A percentile compares a stretch with the other conserved stretches of the same genome.
Conservation (phyloP, 2,329 filamentous ascomycete genomes). For the Ophiognomonia clavigignenti-juglandacearum region DNA sequence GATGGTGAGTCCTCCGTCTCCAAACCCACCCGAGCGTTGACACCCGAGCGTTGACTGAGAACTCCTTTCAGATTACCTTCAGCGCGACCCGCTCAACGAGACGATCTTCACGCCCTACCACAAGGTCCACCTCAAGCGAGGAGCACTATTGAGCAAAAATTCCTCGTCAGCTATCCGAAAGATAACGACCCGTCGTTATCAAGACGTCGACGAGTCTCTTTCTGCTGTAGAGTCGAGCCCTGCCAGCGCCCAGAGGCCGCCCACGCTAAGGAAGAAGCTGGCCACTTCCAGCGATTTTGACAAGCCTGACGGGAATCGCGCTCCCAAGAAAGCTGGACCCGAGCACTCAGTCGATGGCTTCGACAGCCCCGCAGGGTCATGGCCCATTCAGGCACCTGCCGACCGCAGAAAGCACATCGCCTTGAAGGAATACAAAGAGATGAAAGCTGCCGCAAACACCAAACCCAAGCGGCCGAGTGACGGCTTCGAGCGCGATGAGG, state of each 20-base stretch:
- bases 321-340: not conserved
- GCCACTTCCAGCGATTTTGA: not conserved
- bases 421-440: not conserved
- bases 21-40: not conserved
- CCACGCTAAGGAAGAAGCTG: not conserved
- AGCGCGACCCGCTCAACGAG: not conserved
- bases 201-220: constrained; percentile 18
- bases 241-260: not conserved
- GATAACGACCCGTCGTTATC: constrained; percentile 9
- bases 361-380: not conserved
- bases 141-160: not conserved
- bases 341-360: constrained; percentile 10
- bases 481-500: constrained; percentile 11
- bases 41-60: not conserved
- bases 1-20: not conserved
- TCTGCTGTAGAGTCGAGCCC: not conserved
- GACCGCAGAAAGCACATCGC: not conserved
- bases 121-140: not conserved
- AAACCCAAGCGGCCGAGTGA: constrained; percentile 1
- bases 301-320: not conserved
- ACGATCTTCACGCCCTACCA: not conserved
- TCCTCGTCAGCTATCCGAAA: not conserved
- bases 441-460: no score
- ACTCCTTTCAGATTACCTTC: not conserved
- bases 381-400: not conserved